Conservation (phyloP, 148 eudicot genomes). For the Euryodendron excelsum region DNA sequence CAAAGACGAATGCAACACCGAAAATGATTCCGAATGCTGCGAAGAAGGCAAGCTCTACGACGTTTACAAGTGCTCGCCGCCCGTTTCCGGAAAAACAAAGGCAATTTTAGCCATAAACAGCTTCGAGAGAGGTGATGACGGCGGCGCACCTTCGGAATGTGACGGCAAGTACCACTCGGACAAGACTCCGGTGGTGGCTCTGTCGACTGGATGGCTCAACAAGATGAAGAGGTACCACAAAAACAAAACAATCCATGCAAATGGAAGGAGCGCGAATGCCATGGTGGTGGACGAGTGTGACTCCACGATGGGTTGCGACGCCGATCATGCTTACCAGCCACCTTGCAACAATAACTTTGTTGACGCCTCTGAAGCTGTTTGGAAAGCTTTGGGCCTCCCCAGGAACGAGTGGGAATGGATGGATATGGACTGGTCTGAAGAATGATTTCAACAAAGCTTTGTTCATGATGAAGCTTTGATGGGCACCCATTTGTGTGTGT, state of each 20-base stretch:
- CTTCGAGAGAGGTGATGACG: not conserved
- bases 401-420: not conserved
- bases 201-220: not conserved
- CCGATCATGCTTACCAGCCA: not conserved
- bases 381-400: not conserved
- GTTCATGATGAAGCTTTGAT: too few relatives aligned
- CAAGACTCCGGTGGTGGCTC: not conserved
- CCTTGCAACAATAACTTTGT: not conserved
- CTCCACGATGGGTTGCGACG: not conserved
- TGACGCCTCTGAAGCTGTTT: conserved; percentile 2
- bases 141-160: not conserved
- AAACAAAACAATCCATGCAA: not conserved
- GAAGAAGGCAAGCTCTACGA: not conserved
- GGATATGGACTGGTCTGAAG: not conserved
- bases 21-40: not conserved
- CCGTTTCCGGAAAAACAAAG: not conserved
- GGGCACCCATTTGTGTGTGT: too few relatives aligned
- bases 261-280: not conserved
- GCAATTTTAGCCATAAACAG: not conserved
- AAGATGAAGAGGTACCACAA: not conserved
- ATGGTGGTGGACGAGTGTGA: conserved; percentile 4
- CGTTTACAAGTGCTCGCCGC: not conserved
- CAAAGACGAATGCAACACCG: not conserved
- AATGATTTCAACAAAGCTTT: not conserved
- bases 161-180: not conserved